Evolutionary conservation across 495 filamentous ascomycete species (phyloP).

Genomic region (Lasiosphaeria ovina): DNA sequence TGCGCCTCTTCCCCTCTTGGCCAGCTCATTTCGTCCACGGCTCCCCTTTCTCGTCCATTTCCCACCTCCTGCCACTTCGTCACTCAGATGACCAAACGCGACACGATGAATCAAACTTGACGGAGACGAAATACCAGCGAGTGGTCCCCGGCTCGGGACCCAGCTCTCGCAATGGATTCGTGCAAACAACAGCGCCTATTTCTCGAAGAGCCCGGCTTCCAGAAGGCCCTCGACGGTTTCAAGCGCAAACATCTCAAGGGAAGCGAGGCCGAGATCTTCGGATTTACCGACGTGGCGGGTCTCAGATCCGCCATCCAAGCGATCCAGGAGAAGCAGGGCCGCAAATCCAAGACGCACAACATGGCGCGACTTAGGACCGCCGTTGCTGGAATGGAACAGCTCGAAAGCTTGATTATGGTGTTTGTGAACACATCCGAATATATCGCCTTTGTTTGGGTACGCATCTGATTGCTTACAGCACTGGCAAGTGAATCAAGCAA

Average conservation of each 20-base stretch:
- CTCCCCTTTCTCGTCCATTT: too few relatives aligned
- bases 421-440: not conserved
- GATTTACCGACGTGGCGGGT: not conserved
- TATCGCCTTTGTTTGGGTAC: not conserved
- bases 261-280: not conserved
- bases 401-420: not conserved
- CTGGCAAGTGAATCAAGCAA: not conserved
- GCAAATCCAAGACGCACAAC: not conserved
- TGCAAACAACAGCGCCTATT: too few relatives aligned
- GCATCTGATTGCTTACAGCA: not conserved
- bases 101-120: too few relatives aligned
- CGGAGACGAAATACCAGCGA: too few relatives aligned
- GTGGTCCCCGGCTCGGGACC: too few relatives aligned
- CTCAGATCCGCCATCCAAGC: not conserved
- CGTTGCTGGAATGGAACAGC: not conserved
- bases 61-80: too few relatives aligned
- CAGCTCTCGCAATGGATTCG: too few relatives aligned
- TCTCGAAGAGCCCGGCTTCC: too few relatives aligned
- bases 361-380: not conserved
- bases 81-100: too few relatives aligned
- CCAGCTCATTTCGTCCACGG: too few relatives aligned
- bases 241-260: not conserved
- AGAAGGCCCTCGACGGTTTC: not conserved
- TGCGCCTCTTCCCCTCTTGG: too few relatives aligned
- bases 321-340: not conserved